Evolutionary conservation across 225 moss, liverwort and hornwort genomes (phyloP), one percentile per base, ranked within the genome.

Genomic region (Physcomitrium patens): DNA sequence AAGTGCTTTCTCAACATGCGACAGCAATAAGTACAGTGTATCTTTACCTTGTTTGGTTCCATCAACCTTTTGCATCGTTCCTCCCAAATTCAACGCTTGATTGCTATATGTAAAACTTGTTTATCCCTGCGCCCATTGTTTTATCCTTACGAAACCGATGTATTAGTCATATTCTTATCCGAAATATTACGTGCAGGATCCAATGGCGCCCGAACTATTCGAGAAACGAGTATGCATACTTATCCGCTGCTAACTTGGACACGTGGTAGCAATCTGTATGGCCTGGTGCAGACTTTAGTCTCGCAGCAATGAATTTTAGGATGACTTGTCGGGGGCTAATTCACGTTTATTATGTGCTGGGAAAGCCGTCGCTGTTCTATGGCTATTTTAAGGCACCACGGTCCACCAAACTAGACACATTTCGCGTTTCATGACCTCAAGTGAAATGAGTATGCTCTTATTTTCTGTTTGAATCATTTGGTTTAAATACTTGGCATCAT

Each of bases 161-260:
- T 55, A 10, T 53, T 4, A 42, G 48, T 49, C 12, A n/a, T 42
- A 1, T 68, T 19, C 73, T 77, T 14, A 52, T 9, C 3, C 55
- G 19, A 43, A 24, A 19, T 68, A 18, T 58, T 61, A 61, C 69
- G 42, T 83, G 89, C 92, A 96, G 96, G 85, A 83, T 89, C 19
- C 85, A 91, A 79, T 89, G 88, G 67, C 95, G 87, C 73, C 77
- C 89, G 65, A 85, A 86, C 50, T 89, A 87, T 77, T 63, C 86
- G 7, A 83, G 86, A 67, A 81, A 77, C 41, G 80, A 88, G 78
- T 99, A 90, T 17, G 76, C 2, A 1, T 52, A 10, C 15, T 26
- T 74, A 41, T 31, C 58, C n/a, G 14, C 6, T 17, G 24, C 58
- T 15, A 17, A 53, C 43, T 63, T 41, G 51, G 16, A 42, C 12